phyloP scores from a whole-genome alignment of 768 basidiomycete genomes.

The Tremella yokohamensis region DNA sequence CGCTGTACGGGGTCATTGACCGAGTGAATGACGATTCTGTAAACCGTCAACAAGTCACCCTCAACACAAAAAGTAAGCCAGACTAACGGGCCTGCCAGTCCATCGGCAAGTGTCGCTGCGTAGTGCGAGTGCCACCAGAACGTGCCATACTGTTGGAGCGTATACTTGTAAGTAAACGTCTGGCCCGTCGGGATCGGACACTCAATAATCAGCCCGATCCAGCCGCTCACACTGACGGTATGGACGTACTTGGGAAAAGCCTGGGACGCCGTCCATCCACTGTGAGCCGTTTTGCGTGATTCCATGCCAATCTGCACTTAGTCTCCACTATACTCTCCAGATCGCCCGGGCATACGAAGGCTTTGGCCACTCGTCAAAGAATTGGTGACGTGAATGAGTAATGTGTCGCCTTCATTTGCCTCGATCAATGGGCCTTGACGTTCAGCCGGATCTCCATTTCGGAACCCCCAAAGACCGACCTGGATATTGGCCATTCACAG shows the following conservation, averaged over 20 bases:
- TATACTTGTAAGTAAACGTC: constrained; percentile 31
- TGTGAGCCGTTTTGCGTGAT: constrained; percentile 20
- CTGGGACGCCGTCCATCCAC: constrained; percentile 34
- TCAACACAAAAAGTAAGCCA: background rate
- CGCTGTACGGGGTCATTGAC: constrained; percentile 3
- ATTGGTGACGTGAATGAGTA: constrained; percentile 12
- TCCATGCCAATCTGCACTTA: constrained; percentile 14
- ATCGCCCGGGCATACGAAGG: constrained; percentile 5
- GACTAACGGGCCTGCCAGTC: constrained; percentile 47
- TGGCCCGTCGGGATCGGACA: constrained; percentile 2
- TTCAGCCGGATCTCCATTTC: background rate
- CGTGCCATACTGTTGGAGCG: constrained; percentile 20
- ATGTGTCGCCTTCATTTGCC: constrained; percentile 13
- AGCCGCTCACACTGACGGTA: background rate
- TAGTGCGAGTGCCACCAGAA: constrained; percentile 13
- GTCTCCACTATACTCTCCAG: background rate
- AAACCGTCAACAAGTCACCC: background rate
- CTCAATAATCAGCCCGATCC: background rate
- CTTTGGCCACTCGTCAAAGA: constrained; percentile 6
- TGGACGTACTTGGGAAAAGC: constrained; percentile 27
- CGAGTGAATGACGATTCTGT: constrained; percentile 9
- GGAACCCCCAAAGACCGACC: background rate
- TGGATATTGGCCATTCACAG: constrained; percentile 8
- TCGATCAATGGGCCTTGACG: constrained; percentile 7
- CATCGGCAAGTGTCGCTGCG: constrained; percentile 55